These are phyloP conservation scores for Schizosaccharomyces osmophilus DNA, from an alignment of 805 yeast species.

Conservation along the genomic window DNA sequence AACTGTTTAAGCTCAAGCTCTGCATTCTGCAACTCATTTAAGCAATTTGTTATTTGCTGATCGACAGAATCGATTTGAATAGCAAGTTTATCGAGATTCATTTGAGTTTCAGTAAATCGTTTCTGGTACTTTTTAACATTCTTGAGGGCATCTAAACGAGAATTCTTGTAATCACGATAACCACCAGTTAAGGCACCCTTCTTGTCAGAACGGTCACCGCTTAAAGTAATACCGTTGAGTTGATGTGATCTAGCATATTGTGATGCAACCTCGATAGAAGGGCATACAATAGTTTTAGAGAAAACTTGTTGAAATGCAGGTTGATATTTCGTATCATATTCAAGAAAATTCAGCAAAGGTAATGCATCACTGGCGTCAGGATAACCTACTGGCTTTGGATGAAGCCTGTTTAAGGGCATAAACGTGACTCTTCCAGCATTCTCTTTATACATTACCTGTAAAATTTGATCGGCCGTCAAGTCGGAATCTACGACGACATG, in stretches of 20 bases:
- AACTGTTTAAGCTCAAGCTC: slow-evolving; percentile 21
- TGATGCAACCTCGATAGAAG: slow-evolving; percentile 40
- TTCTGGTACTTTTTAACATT: slow-evolving; percentile 27
- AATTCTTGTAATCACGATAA: slow-evolving; percentile 39
- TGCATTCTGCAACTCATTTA: slow-evolving; percentile 19
- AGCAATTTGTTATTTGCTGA: slow-evolving; percentile 25
- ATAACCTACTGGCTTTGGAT: slow-evolving; percentile 20
- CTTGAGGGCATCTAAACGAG: slow-evolving; percentile 48
- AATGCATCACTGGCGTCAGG: slow-evolving; percentile 47
- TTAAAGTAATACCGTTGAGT: slow-evolving; percentile 61
- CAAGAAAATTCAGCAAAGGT: slow-evolving; percentile 55
- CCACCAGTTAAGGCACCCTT: slow-evolving; percentile 81
- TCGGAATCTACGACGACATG: slow-evolving; percentile 79
- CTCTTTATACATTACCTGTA: slow-evolving; percentile 48
- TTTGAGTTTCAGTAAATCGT: slow-evolving; percentile 21
- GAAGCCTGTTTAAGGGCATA: slow-evolving; percentile 60
- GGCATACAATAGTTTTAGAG: slow-evolving; percentile 57
- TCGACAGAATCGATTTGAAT: slow-evolving; percentile 22
- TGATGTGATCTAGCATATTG: slow-evolving; percentile 36
- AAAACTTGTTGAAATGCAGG: slow-evolving; percentile 59
- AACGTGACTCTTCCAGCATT: slow-evolving; percentile 72
- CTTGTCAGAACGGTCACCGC: slow-evolving; percentile 73
- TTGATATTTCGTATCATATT: slow-evolving; percentile 29
- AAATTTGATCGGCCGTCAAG: slow-evolving; percentile 50
- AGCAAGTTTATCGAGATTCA: slow-evolving; percentile 18